Conservation (phyloP, 163 green algal genomes). For the Scenedesmus sp. region DNA sequence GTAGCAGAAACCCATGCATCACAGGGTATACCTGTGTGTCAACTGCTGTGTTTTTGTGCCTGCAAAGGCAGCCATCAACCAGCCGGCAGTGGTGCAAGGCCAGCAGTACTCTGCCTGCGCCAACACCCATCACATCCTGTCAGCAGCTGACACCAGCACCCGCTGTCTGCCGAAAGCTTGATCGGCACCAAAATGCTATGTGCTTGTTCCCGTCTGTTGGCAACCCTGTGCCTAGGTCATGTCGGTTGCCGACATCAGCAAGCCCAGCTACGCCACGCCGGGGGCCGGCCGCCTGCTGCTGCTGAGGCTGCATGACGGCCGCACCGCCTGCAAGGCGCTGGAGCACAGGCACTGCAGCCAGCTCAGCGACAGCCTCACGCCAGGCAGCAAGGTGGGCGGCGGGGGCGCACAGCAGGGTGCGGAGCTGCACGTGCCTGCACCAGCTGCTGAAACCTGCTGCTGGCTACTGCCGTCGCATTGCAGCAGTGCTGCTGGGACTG, state of each 20-base stretch:
- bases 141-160: too few relatives aligned
- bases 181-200: not conserved
- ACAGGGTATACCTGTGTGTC: too few relatives aligned
- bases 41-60: too few relatives aligned
- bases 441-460: not conserved
- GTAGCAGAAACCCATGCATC: too few relatives aligned
- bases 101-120: too few relatives aligned
- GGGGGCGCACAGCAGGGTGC: too few relatives aligned
- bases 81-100: too few relatives aligned
- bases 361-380: conserved; percentile 26
- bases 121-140: not conserved
- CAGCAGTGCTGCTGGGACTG: not conserved
- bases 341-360: conserved; percentile 34
- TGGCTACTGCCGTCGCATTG: too few relatives aligned
- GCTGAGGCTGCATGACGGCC: conserved; percentile 52
- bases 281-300: conserved; percentile 30
- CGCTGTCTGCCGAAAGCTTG: not conserved
- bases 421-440: not conserved
- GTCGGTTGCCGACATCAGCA: conserved; percentile 50
- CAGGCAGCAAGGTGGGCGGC: conserved; percentile 41
- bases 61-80: too few relatives aligned
- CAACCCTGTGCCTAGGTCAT: conserved; percentile 30
- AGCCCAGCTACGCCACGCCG: conserved; percentile 46
- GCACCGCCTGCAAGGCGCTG: conserved; percentile 43
- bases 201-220: not conserved